Evolutionary conservation across 2,329 filamentous ascomycete genomes (phyloP).

Genomic region (Aspergillus thermomutatus): DNA sequence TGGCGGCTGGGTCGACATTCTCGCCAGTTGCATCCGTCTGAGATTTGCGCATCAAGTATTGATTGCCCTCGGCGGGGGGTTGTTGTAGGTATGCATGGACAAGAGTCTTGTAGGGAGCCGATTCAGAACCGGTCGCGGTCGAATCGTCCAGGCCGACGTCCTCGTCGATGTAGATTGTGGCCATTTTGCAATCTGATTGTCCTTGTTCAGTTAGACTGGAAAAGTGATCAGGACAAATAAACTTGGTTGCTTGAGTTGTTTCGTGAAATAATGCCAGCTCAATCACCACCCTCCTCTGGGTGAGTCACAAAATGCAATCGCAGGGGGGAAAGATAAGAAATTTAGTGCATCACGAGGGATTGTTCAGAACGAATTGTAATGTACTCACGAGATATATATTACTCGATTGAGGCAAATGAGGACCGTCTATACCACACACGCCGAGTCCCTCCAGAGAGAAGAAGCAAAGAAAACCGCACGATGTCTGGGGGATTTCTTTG

Average conservation of each 20-base stretch:
- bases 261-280: neutral
- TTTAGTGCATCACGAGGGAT: neutral
- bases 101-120: conserved; percentile 77
- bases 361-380: neutral
- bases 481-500: neutral
- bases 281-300: neutral
- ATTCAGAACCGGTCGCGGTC: conserved; percentile 64
- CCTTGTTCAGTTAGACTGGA: neutral
- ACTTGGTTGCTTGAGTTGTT: neutral
- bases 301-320: neutral
- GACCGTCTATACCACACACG: neutral
- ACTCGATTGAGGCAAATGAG: neutral
- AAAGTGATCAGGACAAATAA: conserved; percentile 5
- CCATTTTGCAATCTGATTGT: conserved; percentile 24
- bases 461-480: conserved; percentile 3
- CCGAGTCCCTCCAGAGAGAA: neutral
- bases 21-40: conserved; percentile 58
- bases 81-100: conserved; percentile 73
- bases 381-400: neutral
- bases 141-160: conserved; percentile 70
- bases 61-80: conserved; percentile 54
- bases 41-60: conserved; percentile 68
- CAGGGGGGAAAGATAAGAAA: neutral
- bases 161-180: conserved; percentile 71
- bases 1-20: conserved; percentile 61